phyloP scores from a whole-genome alignment of 2,329 filamentous ascomycete species.

The Phoma sp. region DNA sequence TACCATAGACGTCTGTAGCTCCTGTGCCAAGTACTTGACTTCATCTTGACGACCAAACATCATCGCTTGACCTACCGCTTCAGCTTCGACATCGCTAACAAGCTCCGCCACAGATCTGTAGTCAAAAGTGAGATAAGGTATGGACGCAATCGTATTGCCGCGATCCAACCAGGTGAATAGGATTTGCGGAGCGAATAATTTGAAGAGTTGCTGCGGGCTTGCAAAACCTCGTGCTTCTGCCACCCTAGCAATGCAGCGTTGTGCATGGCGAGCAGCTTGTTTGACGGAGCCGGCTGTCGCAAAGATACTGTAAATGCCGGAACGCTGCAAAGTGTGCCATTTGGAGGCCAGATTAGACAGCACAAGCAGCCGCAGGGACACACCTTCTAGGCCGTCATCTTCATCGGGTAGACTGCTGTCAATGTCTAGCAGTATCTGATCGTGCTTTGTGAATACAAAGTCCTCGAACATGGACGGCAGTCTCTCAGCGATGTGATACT shows the following conservation, averaged over 20 bases:
- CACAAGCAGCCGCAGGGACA: constrained; percentile 80
- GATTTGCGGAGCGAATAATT: constrained; percentile 84
- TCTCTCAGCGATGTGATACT: constrained; percentile 73
- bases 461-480: constrained; percentile 78
- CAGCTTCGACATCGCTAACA: constrained; percentile 72
- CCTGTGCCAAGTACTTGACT: constrained; percentile 64
- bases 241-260: constrained; percentile 71
- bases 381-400: constrained; percentile 75
- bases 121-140: constrained; percentile 86
- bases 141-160: constrained; percentile 50
- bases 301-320: constrained; percentile 92
- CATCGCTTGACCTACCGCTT: constrained; percentile 78
- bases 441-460: constrained; percentile 82
- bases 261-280: constrained; percentile 71
- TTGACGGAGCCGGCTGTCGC: constrained; percentile 80
- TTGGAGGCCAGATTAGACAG: constrained; percentile 77
- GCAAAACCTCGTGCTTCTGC: constrained; percentile 68
- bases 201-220: constrained; percentile 74
- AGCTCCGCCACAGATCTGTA: constrained; percentile 74
- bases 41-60: constrained; percentile 77
- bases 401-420: constrained; percentile 79
- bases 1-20: constrained; percentile 32
- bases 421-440: constrained; percentile 83
- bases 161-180: constrained; percentile 90
- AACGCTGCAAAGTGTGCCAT: constrained; percentile 85